These are phyloP conservation scores for Boletus sensibilis DNA, from an alignment of 768 basidiomycete species.

Conservation along the genomic window DNA sequence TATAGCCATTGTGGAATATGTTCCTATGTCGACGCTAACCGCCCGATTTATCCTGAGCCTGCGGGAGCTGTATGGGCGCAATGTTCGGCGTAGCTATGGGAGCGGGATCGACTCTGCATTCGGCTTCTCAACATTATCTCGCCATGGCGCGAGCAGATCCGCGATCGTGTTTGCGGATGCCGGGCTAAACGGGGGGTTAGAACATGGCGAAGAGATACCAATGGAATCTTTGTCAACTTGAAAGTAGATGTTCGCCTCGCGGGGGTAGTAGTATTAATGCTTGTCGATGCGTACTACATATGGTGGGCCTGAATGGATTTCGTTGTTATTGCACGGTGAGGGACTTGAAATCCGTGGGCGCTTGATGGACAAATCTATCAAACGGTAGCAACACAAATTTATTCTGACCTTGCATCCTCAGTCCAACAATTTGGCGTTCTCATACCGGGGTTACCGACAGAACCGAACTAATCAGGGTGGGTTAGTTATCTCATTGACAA, in stretches of 20 bases:
- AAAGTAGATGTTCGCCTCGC: not conserved
- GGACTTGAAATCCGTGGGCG: too few relatives aligned
- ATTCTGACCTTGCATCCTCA: too few relatives aligned
- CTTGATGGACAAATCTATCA: too few relatives aligned
- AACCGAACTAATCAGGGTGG: too few relatives aligned
- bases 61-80: slow-evolving; percentile 2
- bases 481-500: too few relatives aligned
- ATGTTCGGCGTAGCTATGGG: not conserved
- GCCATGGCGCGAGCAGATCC: not conserved
- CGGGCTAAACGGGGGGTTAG: not conserved
- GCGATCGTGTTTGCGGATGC: not conserved
- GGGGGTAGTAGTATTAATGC: not conserved
- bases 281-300: not conserved
- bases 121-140: not conserved
- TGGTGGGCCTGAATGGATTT: too few relatives aligned
- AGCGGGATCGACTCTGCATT: slow-evolving; percentile 4
- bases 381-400: too few relatives aligned
- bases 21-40: not conserved
- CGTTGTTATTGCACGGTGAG: too few relatives aligned
- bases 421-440: too few relatives aligned
- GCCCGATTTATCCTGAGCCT: slow-evolving; percentile 7
- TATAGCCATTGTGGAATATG: not conserved
- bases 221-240: not conserved
- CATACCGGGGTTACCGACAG: too few relatives aligned
- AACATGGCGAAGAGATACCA: not conserved